A percentile compares a stretch with the other conserved stretches of the same genome.
These are phyloP conservation scores for Coprinellus aureogranulatus DNA, from an alignment of 768 basidiomycete species.

Conservation along the genomic window DNA sequence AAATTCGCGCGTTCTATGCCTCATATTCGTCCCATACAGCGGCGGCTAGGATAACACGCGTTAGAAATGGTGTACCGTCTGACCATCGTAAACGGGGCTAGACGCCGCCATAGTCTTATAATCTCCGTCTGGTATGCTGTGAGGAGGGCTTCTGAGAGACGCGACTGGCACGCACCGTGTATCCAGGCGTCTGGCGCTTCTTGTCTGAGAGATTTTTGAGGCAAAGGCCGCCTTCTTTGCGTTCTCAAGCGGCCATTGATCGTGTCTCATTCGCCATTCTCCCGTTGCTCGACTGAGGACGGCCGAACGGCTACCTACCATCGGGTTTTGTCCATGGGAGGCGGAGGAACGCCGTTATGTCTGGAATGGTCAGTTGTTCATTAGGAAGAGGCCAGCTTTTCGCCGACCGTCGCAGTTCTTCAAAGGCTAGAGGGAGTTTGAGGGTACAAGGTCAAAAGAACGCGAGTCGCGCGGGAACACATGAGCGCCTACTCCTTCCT, in stretches of 20 bases:
- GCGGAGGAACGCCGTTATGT: not conserved
- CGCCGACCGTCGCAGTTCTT: too few species aligned
- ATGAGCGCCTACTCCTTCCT: too few species aligned
- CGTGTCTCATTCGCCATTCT: not conserved
- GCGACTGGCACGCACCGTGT: not conserved
- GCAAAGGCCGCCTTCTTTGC: not conserved
- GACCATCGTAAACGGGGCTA: not conserved
- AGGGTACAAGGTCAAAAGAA: too few species aligned
- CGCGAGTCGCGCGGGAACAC: too few species aligned
- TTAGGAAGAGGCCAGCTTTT: too few species aligned
- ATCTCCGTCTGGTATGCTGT: not conserved
- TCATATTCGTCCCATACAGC: not conserved
- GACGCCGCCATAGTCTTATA: not conserved
- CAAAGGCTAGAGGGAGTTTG: too few species aligned
- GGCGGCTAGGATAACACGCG: not conserved
- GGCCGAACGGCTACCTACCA: not conserved
- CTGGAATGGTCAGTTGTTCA: not conserved
- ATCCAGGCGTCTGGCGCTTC: not conserved
- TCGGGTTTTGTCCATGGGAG: not conserved
- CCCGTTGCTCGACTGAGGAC: not conserved
- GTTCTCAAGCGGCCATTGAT: not conserved
- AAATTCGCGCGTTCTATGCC: not conserved
- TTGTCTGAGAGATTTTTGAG: not conserved
- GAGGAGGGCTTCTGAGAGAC: not conserved
- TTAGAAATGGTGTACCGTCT: not conserved